Percentiles rank a stretch among this genome's conserved stretches.
phyloP scores from a whole-genome alignment of 163 green algal species.

The Chlorella variabilis region DNA sequence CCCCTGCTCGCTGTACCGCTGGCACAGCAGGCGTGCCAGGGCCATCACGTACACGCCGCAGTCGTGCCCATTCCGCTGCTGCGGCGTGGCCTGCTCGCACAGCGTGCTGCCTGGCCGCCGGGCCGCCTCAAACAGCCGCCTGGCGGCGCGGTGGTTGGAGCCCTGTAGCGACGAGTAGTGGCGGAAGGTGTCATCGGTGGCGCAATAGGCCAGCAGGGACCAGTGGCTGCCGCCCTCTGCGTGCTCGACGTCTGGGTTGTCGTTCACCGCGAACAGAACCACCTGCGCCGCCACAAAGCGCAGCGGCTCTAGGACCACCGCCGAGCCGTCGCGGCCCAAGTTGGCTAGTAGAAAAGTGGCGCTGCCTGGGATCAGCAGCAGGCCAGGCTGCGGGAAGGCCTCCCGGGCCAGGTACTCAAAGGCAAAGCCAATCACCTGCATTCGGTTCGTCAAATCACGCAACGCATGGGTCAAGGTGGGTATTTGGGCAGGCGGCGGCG shows the following conservation, averaged over 20 bases:
- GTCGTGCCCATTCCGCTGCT: conserved; percentile 70
- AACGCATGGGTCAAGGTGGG: background rate
- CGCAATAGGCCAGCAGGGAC: conserved; percentile 58
- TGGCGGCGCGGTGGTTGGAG: conserved; percentile 21
- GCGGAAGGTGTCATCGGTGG: conserved; percentile 39
- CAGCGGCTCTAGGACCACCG: conserved; percentile 52
- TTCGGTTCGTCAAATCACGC: too few relatives aligned
- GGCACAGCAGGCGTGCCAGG: conserved; percentile 44
- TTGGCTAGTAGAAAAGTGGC: conserved; percentile 19
- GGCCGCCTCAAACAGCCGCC: background rate
- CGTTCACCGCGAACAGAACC: conserved; percentile 66
- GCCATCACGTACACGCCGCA: conserved; percentile 71
- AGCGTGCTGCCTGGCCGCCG: background rate
- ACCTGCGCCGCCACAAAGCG: conserved; percentile 26
- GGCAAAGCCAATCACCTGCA: conserved; percentile 65
- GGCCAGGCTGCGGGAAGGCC: background rate
- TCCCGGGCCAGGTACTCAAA: conserved; percentile 59
- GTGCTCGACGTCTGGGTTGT: conserved; percentile 56
- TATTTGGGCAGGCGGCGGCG: background rate
- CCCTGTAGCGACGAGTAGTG: conserved; percentile 62
- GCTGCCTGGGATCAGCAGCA: conserved; percentile 15
- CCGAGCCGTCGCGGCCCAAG: conserved; percentile 39
- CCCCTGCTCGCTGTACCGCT: background rate
- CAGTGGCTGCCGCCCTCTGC: conserved; percentile 66
- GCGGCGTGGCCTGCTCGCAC: conserved; percentile 27